Evolutionary conservation across 2,329 filamentous ascomycete genomes (phyloP).

Genomic region (Colletotrichum trifolii): DNA sequence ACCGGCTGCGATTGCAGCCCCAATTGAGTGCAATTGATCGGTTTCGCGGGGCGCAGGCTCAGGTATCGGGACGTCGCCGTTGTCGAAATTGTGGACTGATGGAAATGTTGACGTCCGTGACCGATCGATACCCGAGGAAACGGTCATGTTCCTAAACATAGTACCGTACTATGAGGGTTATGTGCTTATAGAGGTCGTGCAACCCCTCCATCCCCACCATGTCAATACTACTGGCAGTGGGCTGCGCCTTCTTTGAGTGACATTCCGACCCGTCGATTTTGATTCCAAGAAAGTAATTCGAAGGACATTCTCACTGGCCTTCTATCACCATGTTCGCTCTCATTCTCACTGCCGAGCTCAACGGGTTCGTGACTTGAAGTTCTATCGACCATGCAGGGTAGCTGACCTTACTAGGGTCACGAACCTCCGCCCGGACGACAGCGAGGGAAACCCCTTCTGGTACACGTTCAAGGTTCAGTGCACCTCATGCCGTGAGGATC

Average conservation of each 20-base stretch:
- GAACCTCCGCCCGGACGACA: constrained; percentile 87
- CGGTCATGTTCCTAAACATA: not conserved
- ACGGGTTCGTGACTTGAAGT: constrained; percentile 62
- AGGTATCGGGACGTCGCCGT: not conserved
- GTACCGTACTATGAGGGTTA: not conserved
- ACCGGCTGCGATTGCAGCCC: constrained; percentile 34
- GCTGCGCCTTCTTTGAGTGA: not conserved
- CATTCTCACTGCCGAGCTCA: constrained; percentile 74
- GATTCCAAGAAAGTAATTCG: not conserved
- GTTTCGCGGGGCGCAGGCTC: constrained; percentile 9
- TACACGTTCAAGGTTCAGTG: constrained; percentile 99
- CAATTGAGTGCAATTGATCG: constrained; percentile 24
- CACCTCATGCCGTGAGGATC: constrained; percentile 93
- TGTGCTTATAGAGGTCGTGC: constrained; percentile 22
- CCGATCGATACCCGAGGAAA: constrained; percentile 20
- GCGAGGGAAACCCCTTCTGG: constrained; percentile 84
- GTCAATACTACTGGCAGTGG: not conserved
- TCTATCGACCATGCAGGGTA: not conserved
- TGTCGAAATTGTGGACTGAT: constrained; percentile 27
- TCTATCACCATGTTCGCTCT: constrained; percentile 70
- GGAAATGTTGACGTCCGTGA: constrained; percentile 8
- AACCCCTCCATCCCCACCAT: constrained; percentile 36
- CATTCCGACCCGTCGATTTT: not conserved
- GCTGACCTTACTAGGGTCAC: constrained; percentile 74
- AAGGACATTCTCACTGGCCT: not conserved